phyloP scores from a whole-genome alignment of 2,329 filamentous ascomycete species.

The Podosphaera leucotricha region DNA sequence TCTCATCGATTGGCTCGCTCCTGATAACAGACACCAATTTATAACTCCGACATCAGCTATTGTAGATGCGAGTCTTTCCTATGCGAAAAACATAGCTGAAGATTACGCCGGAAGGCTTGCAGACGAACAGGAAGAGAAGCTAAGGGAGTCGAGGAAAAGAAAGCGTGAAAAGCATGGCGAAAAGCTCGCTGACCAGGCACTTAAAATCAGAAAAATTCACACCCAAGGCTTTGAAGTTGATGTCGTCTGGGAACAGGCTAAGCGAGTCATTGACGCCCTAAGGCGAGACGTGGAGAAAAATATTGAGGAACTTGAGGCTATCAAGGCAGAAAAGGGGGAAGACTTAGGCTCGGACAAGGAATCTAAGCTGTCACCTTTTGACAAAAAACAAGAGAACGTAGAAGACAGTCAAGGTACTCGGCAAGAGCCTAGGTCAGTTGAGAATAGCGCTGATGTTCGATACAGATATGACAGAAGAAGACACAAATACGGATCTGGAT shows the following conservation, averaged over 20 bases:
- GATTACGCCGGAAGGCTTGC: constrained; percentile 51
- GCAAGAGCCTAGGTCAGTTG: not conserved
- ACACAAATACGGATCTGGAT: constrained; percentile 7
- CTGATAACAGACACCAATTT: constrained; percentile 25
- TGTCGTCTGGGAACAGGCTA: constrained; percentile 88
- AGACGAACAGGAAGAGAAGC: constrained; percentile 43
- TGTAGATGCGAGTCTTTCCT: constrained; percentile 43
- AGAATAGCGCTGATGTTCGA: constrained; percentile 8
- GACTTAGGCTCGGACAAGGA: constrained; percentile 15
- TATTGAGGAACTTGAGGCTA: constrained; percentile 17
- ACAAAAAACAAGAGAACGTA: constrained; percentile 17
- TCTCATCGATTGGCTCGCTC: constrained; percentile 10
- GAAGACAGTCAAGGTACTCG: constrained; percentile 13
- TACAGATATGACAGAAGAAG: constrained; percentile 16
- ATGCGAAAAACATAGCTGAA: constrained; percentile 64
- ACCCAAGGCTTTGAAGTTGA: constrained; percentile 66
- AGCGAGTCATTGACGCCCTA: constrained; percentile 51
- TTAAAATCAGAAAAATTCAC: constrained; percentile 67
- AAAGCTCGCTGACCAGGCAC: constrained; percentile 22
- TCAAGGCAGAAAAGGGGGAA: constrained; percentile 9
- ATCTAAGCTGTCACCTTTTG: constrained; percentile 17
- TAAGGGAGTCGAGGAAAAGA: constrained; percentile 37
- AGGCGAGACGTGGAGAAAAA: constrained; percentile 27
- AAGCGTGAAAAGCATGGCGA: constrained; percentile 46
- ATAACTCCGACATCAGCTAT: constrained; percentile 48